phyloP scores from a whole-genome alignment of 116 monocot genomes.

The Phalaenopsis hybrid region DNA sequence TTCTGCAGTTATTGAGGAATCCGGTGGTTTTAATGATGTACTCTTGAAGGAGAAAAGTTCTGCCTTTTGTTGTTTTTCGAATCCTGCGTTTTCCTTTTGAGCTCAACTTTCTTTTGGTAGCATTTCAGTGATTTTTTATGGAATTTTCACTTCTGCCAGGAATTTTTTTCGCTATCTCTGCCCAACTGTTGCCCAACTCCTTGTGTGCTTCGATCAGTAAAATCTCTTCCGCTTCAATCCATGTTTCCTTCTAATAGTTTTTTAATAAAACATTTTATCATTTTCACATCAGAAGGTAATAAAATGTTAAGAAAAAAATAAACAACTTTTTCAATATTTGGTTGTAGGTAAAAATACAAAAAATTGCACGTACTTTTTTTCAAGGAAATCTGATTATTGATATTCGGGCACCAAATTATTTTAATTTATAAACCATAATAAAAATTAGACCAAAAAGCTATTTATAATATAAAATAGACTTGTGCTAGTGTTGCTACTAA shows the following conservation, averaged over 20 bases:
- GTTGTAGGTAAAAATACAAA: no score
- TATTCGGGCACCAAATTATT: no score
- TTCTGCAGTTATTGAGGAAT: not conserved
- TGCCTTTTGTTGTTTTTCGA: constrained; percentile 3
- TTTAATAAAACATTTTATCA: not conserved
- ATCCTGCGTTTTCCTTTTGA: constrained; percentile 23
- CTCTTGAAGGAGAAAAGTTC: constrained; percentile 21
- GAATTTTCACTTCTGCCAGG: constrained; percentile 39
- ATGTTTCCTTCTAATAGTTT: constrained; percentile 27
- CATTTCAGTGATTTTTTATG: constrained; percentile 53
- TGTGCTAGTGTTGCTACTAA: not conserved
- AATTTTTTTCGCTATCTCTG: constrained; percentile 28
- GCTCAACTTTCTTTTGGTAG: constrained; percentile 32
- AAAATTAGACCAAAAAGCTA: no score
- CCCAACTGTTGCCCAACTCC: constrained; percentile 40
- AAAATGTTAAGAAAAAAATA: no score
- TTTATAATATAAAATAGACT: no score
- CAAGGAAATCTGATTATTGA: no score
- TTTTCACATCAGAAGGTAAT: not conserved
- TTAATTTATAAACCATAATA: no score
- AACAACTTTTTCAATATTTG: no score
- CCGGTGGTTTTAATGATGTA: constrained; percentile 25
- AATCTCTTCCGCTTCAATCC: constrained; percentile 45
- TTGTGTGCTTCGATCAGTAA: constrained; percentile 30
- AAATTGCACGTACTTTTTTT: no score